Evolutionary conservation across 1,284 basidiomycete genomes (phyloP).

Genomic region (Xerocomus nothofagi): DNA sequence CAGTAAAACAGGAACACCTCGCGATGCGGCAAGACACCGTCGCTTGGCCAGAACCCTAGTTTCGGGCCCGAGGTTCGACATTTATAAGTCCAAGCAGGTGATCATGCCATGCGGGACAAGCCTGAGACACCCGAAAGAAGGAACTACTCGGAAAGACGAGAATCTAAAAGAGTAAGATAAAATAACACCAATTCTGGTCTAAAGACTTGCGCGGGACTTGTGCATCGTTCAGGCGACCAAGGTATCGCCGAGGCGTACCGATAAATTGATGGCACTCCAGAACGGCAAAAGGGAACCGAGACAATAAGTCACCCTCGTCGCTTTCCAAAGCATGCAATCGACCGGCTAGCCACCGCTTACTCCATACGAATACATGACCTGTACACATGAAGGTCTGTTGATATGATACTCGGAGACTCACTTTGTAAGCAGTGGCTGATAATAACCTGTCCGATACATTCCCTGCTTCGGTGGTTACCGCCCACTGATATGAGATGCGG

Average conservation of each 20-base stretch:
- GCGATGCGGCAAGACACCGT: not conserved
- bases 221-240: not conserved
- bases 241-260: conserved; percentile 20
- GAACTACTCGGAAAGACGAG: not conserved
- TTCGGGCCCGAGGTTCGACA: conserved; percentile 13
- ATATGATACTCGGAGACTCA: conserved; percentile 10
- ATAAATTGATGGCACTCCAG: not conserved
- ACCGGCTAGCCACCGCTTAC: conserved; percentile 12
- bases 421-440: conserved; percentile 5
- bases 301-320: not conserved
- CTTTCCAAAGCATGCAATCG: not conserved
- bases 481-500: conserved; percentile 19
- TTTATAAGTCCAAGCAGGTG: not conserved
- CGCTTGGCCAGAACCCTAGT: not conserved
- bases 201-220: not conserved
- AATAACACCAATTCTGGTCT: conserved; percentile 8
- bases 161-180: not conserved
- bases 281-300: conserved; percentile 1
- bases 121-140: conserved; percentile 5
- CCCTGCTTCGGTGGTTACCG: conserved; percentile 5
- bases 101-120: conserved; percentile 5
- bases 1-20: not conserved
- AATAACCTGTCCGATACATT: conserved; percentile 8
- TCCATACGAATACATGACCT: conserved; percentile 4
- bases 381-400: not conserved